Evolutionary conservation across 306 rosid species (phyloP), one percentile per base, ranked within the genome.

Genomic region (Castanea crenata): DNA sequence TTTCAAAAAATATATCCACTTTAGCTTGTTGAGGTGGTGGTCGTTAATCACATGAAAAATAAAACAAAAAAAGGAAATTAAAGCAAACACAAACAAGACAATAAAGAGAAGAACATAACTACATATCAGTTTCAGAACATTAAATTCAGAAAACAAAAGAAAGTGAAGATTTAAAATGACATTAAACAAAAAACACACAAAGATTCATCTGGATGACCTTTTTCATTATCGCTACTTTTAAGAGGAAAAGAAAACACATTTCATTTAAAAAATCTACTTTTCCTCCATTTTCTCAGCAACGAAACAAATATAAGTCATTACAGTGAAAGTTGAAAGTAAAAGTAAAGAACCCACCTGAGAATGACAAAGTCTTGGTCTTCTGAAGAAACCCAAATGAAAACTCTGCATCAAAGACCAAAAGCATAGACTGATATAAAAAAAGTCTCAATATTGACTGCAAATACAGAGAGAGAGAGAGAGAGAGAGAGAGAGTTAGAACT

Each of bases 301-400:
- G 49, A 32, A 32, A 65, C 15, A 65, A 8, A 21, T 56, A 57
- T 8, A 20, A 10, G 54, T 49, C 65, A 23, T 59, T 59, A 23
- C 29, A 19, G 27, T 64, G 52, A 67, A 67, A 49, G 54, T 67
- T 10, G 41, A 27, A 62, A 65, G 55, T 5, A 5, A 46, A 46
- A n/a, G 72, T 6, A 12, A 49, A 4, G 16, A 12, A 23, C 71
- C 71, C 71, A 87, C 90, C 88, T 34, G 80, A 69, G 80, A 82
- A 76, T 35, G 73, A 52, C 21, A 51, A 74, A 69, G 27, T 3
- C 74, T 77, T 2, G 71, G 55, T 6, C 34, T 23, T 52, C 69
- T 18, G 18, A 32, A 52, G 34, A 59, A 76, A 81, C 75, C 57
- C 55, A 34, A 63, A 29, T 63, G 76, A 73, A 35, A 61, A 44